Evolutionary conservation across 1,284 basidiomycete genomes (phyloP).

Genomic region (Singerocomus inundabilis): DNA sequence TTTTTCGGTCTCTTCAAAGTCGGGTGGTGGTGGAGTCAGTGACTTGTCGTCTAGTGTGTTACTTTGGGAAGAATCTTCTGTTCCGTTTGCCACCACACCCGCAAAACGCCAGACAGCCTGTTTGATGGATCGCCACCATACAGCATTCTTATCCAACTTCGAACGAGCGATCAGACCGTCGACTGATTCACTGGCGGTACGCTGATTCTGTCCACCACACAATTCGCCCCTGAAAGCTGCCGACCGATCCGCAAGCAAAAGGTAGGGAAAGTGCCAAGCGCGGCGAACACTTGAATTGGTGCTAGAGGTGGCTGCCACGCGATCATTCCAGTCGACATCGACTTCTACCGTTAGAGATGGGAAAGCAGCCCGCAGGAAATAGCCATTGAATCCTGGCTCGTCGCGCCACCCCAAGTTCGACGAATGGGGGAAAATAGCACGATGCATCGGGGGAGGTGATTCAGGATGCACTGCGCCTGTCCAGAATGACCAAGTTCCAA

Average conservation of each 20-base stretch:
- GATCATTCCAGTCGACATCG: conserved; percentile 67
- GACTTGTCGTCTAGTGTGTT: not conserved
- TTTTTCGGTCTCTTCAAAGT: conserved; percentile 36
- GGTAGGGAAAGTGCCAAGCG: conserved; percentile 56
- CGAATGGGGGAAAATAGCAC: conserved; percentile 67
- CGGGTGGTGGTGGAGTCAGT: conserved; percentile 12
- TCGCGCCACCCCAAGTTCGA: conserved; percentile 67
- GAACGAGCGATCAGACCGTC: conserved; percentile 32
- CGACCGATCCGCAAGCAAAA: conserved; percentile 69
- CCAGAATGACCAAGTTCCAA: conserved; percentile 75
- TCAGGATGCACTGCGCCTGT: conserved; percentile 42
- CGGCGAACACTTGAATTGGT: conserved; percentile 19
- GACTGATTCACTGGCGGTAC: conserved; percentile 66
- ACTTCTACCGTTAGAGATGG: conserved; percentile 71
- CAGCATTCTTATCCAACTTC: conserved; percentile 36
- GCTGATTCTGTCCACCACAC: conserved; percentile 62
- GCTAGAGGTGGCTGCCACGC: conserved; percentile 42
- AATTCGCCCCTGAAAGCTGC: conserved; percentile 66
- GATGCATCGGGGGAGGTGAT: conserved; percentile 55
- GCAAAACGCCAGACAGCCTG: conserved; percentile 62
- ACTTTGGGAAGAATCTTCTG: conserved; percentile 1
- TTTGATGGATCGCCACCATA: conserved; percentile 72
- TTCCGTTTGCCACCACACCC: conserved; percentile 38
- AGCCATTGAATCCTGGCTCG: conserved; percentile 67
- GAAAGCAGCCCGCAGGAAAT: conserved; percentile 74